Evolutionary conservation across 2,329 filamentous ascomycete species (phyloP), one percentile per base, ranked within the genome.

Genomic region (Xylariaceae sp.): DNA sequence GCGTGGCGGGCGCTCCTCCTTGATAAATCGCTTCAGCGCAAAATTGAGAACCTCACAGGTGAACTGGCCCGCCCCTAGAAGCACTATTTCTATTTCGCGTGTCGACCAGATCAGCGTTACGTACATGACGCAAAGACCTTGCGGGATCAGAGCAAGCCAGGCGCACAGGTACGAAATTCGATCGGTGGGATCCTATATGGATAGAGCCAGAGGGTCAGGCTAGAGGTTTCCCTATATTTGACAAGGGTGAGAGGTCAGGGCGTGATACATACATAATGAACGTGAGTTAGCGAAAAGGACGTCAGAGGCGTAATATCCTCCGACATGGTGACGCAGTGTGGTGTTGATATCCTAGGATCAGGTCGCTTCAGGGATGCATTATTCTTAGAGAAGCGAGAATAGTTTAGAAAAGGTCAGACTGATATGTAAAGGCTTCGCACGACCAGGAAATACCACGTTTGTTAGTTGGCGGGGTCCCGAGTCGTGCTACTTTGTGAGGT

Each of bases 51-150:
- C 92, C 72, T 99, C 95, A 77, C 93, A 97, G 44, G 81, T 86
- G 73, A 97, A 84, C 73, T 99, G 94, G 44, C 95, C 95, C 20
- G 83, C 84, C 72, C 97, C 96, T 84, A 96, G 92, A 64, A 97
- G 81, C 39, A 87, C 75, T 36, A 99, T 87, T 71, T 99, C 94
- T 66, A 87, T 81, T 75, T 99, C 94, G 68, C 94, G 89, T 30
- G 92, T 91, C 55, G 90, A 89, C 87, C 92, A 94, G 70, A 95
- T 86, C 55, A 99, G 81, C 18, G 93, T 94, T 26, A 85, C 89
- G 73, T 99, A 99, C 65, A 91, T 85, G 67, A 99, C 82, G 72
- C 91, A 92, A 57, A 99, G 84, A 18, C 87, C 92, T 73, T 99
- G 94, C 0, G 94, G 94, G 50, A 96, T 83, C 54, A 99, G 88